These are phyloP conservation scores for Bolboschoenoplectus hybrid DNA, from an alignment of 202 grass and related monocot species.

Conservation along the genomic window DNA sequence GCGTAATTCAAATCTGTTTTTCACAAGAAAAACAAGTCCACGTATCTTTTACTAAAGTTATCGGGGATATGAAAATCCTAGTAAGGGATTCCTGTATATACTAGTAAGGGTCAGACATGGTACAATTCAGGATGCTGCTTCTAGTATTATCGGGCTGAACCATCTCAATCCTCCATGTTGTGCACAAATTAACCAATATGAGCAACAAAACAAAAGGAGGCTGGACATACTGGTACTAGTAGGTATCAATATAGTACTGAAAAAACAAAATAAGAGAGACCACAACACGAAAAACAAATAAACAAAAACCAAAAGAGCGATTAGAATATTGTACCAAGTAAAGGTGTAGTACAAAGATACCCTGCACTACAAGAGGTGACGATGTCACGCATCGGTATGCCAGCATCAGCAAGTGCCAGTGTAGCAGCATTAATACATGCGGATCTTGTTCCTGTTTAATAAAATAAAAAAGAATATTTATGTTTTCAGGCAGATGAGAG, in stretches of 20 bases:
- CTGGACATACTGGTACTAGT: not conserved
- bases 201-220: not conserved
- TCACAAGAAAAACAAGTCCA: slow-evolving; percentile 3
- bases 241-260: not conserved
- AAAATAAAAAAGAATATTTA: not conserved
- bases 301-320: slow-evolving; percentile 34
- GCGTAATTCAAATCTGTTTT: slow-evolving; percentile 43
- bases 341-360: slow-evolving; percentile 86
- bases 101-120: not conserved
- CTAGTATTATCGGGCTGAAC: not conserved
- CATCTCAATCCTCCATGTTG: not conserved
- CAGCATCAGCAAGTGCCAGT: slow-evolving; percentile 89
- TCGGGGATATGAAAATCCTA: not conserved
- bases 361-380: slow-evolving; percentile 93
- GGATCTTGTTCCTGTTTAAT: slow-evolving; percentile 75
- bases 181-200: not conserved
- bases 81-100: not conserved
- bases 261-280: not conserved
- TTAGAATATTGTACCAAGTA: slow-evolving; percentile 61
- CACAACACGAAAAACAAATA: not conserved
- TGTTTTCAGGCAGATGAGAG: not conserved
- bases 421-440: slow-evolving; percentile 99
- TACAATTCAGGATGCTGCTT: not conserved
- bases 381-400: slow-evolving; percentile 94
- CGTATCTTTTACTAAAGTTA: slow-evolving; percentile 10